These are phyloP conservation scores for Candida krabiensis DNA, from an alignment of 805 yeast species.

Conservation along the genomic window DNA sequence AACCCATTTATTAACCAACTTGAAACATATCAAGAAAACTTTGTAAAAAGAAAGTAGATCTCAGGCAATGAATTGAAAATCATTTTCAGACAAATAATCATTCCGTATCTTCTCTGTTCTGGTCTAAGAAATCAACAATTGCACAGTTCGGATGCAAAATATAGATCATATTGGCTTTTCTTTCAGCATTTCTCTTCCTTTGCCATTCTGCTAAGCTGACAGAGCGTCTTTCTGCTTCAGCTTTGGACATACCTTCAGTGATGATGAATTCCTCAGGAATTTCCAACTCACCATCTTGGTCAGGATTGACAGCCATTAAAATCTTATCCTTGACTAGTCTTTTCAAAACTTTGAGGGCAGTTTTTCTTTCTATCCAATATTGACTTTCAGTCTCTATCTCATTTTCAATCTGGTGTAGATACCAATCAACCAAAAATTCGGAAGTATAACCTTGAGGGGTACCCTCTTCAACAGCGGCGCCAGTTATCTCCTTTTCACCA, in stretches of 20 bases:
- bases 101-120: slow-evolving; percentile 7
- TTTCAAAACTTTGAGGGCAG: slow-evolving; percentile 77
- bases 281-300: slow-evolving; percentile 41
- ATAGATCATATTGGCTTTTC: slow-evolving; percentile 39
- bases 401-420: slow-evolving; percentile 70
- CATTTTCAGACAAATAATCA: too few relatives aligned
- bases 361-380: slow-evolving; percentile 64
- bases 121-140: slow-evolving; percentile 63
- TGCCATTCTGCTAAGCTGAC: slow-evolving; percentile 24
- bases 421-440: slow-evolving; percentile 75
- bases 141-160: slow-evolving; percentile 84
- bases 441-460: slow-evolving; percentile 61
- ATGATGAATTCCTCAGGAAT: slow-evolving; percentile 28
- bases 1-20: too few relatives aligned
- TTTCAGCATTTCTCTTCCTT: slow-evolving; percentile 21
- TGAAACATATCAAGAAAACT: too few relatives aligned
- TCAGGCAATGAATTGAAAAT: too few relatives aligned
- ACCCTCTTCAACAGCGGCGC: slow-evolving; percentile 43
- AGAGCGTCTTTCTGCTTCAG: slow-evolving; percentile 26
- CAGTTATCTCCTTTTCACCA: slow-evolving; percentile 26
- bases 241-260: slow-evolving; percentile 22
- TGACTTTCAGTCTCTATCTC: slow-evolving; percentile 68
- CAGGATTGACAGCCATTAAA: slow-evolving; percentile 60
- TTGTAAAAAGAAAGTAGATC: too few relatives aligned
- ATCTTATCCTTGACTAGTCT: slow-evolving; percentile 83